Conservation (phyloP, 2,329 filamentous ascomycete species). For the Trichothecium roseum region DNA sequence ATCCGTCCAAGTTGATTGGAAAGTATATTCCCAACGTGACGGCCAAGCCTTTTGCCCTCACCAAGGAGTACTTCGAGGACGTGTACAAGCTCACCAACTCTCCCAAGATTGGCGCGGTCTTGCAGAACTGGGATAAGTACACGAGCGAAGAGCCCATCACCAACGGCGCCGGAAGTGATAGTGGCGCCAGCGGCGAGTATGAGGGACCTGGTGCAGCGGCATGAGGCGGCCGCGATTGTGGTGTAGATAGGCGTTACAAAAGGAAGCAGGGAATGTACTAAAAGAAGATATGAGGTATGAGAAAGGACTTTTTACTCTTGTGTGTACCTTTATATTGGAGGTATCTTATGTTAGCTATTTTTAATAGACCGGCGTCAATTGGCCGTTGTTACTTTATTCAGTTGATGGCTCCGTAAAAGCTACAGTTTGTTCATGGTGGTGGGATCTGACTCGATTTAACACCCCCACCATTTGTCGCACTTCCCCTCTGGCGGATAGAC, state of each 20-base stretch:
- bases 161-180: constrained; percentile 25
- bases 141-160: constrained; percentile 34
- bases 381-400: too few relatives aligned
- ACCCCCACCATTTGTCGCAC: too few relatives aligned
- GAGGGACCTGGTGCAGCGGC: constrained; percentile 31
- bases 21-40: constrained; percentile 99
- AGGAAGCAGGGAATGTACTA: too few relatives aligned
- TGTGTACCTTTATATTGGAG: too few relatives aligned
- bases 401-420: too few relatives aligned
- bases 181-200: constrained; percentile 28
- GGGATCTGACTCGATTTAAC: too few relatives aligned
- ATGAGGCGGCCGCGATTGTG: constrained; percentile 12
- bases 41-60: constrained; percentile 86
- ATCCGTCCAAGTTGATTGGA: constrained; percentile 89
- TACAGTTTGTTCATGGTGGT: too few relatives aligned
- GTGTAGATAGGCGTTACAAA: too few relatives aligned
- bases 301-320: too few relatives aligned
- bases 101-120: constrained; percentile 63
- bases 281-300: too few relatives aligned
- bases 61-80: constrained; percentile 98
- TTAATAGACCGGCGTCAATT: constrained; percentile 1
- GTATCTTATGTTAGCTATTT: too few relatives aligned
- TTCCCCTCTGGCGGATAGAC: constrained; percentile 44
- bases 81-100: constrained; percentile 90
- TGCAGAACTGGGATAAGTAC: constrained; percentile 82